Conservation (phyloP, 768 basidiomycete genomes). For the Botryobasidium botryosum region DNA sequence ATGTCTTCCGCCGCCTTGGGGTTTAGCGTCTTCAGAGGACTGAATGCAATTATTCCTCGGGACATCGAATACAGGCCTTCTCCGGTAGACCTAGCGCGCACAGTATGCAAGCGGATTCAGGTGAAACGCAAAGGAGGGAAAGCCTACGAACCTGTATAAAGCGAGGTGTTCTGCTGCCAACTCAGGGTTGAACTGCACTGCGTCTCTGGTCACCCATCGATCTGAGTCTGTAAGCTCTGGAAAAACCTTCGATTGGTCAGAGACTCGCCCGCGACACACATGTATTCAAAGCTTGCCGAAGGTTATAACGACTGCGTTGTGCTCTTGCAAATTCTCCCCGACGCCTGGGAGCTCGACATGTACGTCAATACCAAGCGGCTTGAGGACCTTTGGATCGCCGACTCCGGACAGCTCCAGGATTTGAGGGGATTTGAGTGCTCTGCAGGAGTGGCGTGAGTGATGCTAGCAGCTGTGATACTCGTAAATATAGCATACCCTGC, state of each 20-base stretch:
- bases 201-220: slow-evolving; percentile 1
- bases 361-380: slow-evolving; percentile 28
- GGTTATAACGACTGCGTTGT: slow-evolving; percentile 11
- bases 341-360: slow-evolving; percentile 28
- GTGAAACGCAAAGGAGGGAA: too few species aligned
- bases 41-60: too few species aligned
- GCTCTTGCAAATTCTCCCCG: slow-evolving; percentile 29
- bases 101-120: too few species aligned
- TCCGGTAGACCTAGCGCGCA: too few species aligned
- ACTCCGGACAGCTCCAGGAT: slow-evolving; percentile 52
- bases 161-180: slow-evolving; percentile 1
- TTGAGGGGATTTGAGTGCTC: slow-evolving; percentile 31
- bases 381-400: slow-evolving; percentile 33
- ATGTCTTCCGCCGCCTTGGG: too few species aligned
- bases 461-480: background rate
- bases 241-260: too few species aligned
- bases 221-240: background rate
- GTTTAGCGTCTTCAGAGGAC: too few species aligned
- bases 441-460: slow-evolving; percentile 14
- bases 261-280: too few species aligned
- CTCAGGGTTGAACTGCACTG: slow-evolving; percentile 1
- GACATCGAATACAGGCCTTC: too few species aligned
- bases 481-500: slow-evolving; percentile 21
- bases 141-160: background rate
- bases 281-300: background rate